Conservation (phyloP, 2,329 filamentous ascomycete species). For the Ascochyta clinopodiicola region DNA sequence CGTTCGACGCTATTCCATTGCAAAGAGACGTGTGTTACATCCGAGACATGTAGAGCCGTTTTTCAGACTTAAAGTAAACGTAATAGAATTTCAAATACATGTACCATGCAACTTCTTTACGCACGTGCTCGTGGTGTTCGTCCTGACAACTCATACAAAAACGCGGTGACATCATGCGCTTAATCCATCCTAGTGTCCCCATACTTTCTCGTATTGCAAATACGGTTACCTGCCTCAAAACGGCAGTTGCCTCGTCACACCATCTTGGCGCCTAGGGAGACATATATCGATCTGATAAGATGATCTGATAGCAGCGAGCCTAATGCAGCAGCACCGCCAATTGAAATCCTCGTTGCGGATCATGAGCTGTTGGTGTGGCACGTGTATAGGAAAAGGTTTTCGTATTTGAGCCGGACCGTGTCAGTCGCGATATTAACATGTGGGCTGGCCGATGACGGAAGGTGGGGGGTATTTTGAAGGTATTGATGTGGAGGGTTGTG, state of each 20-base stretch:
- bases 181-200: background rate
- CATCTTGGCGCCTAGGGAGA: constrained; percentile 23
- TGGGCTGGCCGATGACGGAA: constrained; percentile 14
- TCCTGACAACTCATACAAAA: background rate
- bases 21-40: background rate
- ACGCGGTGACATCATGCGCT: constrained; percentile 4
- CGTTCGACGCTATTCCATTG: background rate
- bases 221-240: constrained; percentile 5
- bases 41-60: background rate
- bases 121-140: background rate
- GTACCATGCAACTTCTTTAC: background rate
- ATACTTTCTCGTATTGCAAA: constrained; percentile 14
- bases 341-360: background rate
- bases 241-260: constrained; percentile 10
- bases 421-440: background rate
- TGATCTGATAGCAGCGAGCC: constrained; percentile 22
- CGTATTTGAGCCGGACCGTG: background rate
- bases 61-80: background rate
- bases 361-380: background rate
- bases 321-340: background rate
- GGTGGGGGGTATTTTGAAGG: background rate
- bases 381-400: background rate
- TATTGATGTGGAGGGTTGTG: background rate
- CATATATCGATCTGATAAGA: constrained; percentile 40
- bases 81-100: constrained; percentile 4